Conservation (phyloP, 129 eudicot species). For the Artemisia tridentata region DNA sequence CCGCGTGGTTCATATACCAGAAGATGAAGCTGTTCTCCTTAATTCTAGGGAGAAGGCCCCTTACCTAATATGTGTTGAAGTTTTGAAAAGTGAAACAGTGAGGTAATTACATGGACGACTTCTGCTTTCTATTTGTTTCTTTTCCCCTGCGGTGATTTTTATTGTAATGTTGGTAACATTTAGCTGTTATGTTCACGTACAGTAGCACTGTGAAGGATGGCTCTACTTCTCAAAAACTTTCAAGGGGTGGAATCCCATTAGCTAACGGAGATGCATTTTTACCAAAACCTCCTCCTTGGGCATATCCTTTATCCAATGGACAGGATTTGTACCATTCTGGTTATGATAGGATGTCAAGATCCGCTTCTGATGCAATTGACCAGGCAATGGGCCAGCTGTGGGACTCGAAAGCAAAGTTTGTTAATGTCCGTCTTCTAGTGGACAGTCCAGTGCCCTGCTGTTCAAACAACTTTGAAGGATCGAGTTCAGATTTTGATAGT, state of each 20-base stretch:
- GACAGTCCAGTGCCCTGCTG: slow-evolving; percentile 45
- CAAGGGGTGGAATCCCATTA: slow-evolving; percentile 90
- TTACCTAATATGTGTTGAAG: slow-evolving; percentile 89
- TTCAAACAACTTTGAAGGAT: slow-evolving; percentile 30
- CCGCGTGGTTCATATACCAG: slow-evolving; percentile 95
- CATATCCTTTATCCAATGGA: slow-evolving; percentile 78
- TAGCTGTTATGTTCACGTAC: background rate
- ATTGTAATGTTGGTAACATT: slow-evolving; percentile 8
- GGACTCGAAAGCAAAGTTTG: slow-evolving; percentile 96
- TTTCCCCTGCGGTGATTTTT: background rate
- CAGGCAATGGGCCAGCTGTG: slow-evolving; percentile 92
- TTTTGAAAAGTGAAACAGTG: slow-evolving; percentile 70
- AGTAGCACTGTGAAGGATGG: slow-evolving; percentile 67
- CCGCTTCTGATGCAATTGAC: slow-evolving; percentile 95
- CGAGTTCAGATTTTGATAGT: slow-evolving; percentile 36
- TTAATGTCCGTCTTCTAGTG: slow-evolving; percentile 70
- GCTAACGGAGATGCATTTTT: slow-evolving; percentile 95
- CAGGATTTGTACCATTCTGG: slow-evolving; percentile 68
- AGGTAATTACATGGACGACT: slow-evolving; percentile 49
- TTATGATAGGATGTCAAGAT: slow-evolving; percentile 86
- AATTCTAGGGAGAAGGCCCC: slow-evolving; percentile 99
- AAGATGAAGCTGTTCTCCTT: slow-evolving; percentile 94
- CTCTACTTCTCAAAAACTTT: slow-evolving; percentile 66
- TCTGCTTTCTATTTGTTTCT: background rate
- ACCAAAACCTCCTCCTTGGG: slow-evolving; percentile 99